Evolutionary conservation across 371 early-diverging fungal species (phyloP), one percentile per base, ranked within the genome.

Genomic region (Mortierella sp.): DNA sequence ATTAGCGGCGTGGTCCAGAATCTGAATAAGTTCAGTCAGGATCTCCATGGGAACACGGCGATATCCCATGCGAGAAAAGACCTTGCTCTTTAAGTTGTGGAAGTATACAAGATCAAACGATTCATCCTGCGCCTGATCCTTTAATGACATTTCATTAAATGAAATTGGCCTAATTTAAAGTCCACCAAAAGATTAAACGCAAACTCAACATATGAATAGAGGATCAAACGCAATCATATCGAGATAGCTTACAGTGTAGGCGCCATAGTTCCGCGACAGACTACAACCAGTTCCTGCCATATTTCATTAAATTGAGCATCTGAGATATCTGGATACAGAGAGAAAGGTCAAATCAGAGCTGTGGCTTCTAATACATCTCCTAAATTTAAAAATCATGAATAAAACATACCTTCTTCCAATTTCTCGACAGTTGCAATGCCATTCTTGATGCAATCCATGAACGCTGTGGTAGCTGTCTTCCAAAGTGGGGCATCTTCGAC

Each of bases 61-160:
- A 65, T 91, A 88, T 9, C 94, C 93, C 68, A 96, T 82, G 69
- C 92, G 88, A 36, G 88, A 79, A 8, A 94, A 85, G 16, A 95
- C 88, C 69, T 94, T 92, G 32, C 72, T 87, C 74, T 94, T 89
- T 24, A 94, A 80, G 28, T 87, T 86, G 52, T 61, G 88, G 36
- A 96, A 81, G 5, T 92, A 86, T 9, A 91, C 91, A 19, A 95
- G 89, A 72, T 96, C 96, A 74, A 95, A 95, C 7, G 88, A 88
- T 58, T 94, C 95, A 66, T 95, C 95, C 5, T 87, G 86, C 48
- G 92, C 89, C 7, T 94, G 84, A 47, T 92, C 92, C 68, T 94
- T 93, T 22, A 89, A 81, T 1, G 92, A 87, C 84, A 92, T 81
- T 3, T 86, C 84, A 2, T 88, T 69, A 11, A 91, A 89, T 5